Base-by-base conservation (phyloP, 768 basidiomycete species). In the Lyophyllum decastes region DNA sequence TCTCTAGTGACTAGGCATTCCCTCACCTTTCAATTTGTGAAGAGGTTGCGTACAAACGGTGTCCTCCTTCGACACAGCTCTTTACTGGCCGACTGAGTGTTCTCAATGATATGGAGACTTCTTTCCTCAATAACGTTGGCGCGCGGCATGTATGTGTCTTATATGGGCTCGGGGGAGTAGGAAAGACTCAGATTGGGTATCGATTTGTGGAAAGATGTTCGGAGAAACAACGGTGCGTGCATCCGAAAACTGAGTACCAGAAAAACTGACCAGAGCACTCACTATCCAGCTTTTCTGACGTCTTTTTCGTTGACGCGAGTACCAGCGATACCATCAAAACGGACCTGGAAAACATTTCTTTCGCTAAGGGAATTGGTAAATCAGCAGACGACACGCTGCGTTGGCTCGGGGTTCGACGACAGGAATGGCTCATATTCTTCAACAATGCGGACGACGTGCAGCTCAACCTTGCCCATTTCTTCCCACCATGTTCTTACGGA, bases 371-470 rank as follows among this genome's bases (percentile, higher is more conserved):
- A 3, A 16, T 49, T 33, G 26, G 17, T 3, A 30, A 30, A 49
- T 19, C 26, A 30, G 27, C 25, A 19, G 24, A 33, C 8, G 19
- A 21, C 8, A 35, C 16, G 30, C 27, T 47, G 16, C 35, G 16
- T 10, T 57, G 50, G 50, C 52, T 54, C 1, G 40, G n/a, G 45
- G 2, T 19, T 17, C 38, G 34, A 26, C 25, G 4, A 43, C 30
- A 34, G 33, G 48, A 58, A 25, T 57, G 56, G 50, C 24, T 57
- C 19, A 22, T 57, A 14, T 12, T 50, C 19, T 51, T 50, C 40
- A 47, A 57, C 30, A 51, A 51, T 46, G 56, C 50, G 26, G 56
- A 57, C 50, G 33, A 52, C 19, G 25, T 24, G 5, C 17, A 26
- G 14, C 0, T 52, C 1, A n/a, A 58, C 17, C 38, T 58, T 2